Base-by-base conservation (phyloP, 192 early-diverging fungal genomes). In the Umbelopsis sp. region DNA sequence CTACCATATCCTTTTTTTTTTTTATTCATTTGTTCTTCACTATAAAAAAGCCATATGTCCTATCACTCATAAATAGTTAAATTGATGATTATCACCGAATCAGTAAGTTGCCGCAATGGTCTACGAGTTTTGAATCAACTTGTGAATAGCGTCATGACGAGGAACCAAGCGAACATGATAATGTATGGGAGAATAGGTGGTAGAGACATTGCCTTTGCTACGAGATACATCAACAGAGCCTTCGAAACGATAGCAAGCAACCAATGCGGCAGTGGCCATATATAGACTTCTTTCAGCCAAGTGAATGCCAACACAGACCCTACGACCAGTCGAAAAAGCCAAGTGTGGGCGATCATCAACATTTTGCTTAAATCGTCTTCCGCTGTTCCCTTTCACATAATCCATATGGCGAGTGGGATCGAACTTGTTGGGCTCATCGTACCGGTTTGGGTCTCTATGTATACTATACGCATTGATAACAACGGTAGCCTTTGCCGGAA, bases 401-500 rank as follows among this genome's bases (percentile, higher is more conserved):
- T 74, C 66, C 36, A 74, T 43, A 66, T 81, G 79, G 12, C 89
- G 85, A 26, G 80, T 79, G 7, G 89, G 89, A 22, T 75, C 52
- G 29, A 89, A 90, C 49, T 65, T 70, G 0, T 81, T 70, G 1
- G 89, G 87, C 0, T 85, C 54, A 0, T 78, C 77, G 29, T 82
- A 90, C 65, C 68, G 67, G 2, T 25, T 32, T 5, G 74, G 68
- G 41, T 82, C 75, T n/a, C 67, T 41, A 53, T 90, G 85, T 56
- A 89, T 79, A 10, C 86, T 83, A 77, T 83, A 81, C 11, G 85
- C 45, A 50, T 90, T 86, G 51, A 89, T 76, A 53, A 85, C 71
- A 9, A 89, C 71, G 47, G 80, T 83, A 0, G 87, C 74, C 2
- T 80, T 77, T 71, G 82, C 77, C 20, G 87, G 85, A 45, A 90